phyloP scores from a whole-genome alignment of 805 yeast genomes.

The Wickerhamiella galacta region DNA sequence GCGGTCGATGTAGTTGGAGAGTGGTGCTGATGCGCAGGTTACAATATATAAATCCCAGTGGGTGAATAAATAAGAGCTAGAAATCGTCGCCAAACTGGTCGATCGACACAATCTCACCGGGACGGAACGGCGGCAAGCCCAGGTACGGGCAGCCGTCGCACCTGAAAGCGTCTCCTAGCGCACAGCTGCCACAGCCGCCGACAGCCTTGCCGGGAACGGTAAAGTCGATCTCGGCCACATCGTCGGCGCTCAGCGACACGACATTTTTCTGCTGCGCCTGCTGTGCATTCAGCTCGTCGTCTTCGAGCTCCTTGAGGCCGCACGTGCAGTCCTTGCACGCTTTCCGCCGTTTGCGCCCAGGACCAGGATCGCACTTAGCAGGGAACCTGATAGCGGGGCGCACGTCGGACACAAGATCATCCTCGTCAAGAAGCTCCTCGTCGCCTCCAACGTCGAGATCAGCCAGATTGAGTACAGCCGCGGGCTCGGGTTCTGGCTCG shows the following conservation, averaged over 20 bases:
- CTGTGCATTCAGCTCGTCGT: conserved; percentile 27
- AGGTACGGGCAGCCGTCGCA: conserved; percentile 97
- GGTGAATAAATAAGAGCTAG: conserved; percentile 3
- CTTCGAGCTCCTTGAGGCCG: conserved; percentile 80
- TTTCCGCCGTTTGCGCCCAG: conserved; percentile 49
- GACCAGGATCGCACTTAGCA: conserved; percentile 34
- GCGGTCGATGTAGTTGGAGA: no score
- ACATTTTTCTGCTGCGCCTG: conserved; percentile 39
- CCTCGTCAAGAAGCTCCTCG: conserved; percentile 40
- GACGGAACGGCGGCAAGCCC: conserved; percentile 96
- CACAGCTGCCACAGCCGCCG: conserved; percentile 95
- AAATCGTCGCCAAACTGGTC: conserved; percentile 27
- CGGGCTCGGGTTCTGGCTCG: conserved; percentile 25
- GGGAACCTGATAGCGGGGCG: conserved; percentile 35
- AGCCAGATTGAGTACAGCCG: conserved; percentile 28
- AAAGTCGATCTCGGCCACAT: conserved; percentile 80
- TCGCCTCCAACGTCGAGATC: conserved; percentile 24
- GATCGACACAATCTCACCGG: conserved; percentile 77
- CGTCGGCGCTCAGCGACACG: conserved; percentile 44
- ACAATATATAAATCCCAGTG: no score
- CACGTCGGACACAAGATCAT: conserved; percentile 31
- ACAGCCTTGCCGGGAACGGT: conserved; percentile 85
- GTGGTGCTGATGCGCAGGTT: no score
- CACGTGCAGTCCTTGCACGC: conserved; percentile 98
- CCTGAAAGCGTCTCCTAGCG: conserved; percentile 94